phyloP scores from a whole-genome alignment of 305 asterid species.

The Fraxinus angustifolia region DNA sequence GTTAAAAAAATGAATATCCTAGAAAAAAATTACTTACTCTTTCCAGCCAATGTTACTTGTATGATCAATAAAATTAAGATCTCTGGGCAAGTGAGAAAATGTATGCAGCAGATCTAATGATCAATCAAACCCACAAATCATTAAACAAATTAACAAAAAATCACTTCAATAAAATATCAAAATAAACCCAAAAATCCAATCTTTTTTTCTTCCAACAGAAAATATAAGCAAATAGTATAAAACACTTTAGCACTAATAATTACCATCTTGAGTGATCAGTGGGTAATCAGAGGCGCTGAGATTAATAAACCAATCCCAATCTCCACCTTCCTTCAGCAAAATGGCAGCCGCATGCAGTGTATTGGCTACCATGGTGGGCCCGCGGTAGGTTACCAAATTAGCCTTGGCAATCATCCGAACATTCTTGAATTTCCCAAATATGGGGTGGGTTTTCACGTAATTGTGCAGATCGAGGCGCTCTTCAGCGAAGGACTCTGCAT shows the following conservation, averaged over 20 bases:
- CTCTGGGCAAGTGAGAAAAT: constrained; percentile 46
- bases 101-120: constrained; percentile 44
- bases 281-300: constrained; percentile 45
- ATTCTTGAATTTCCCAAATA: constrained; percentile 30
- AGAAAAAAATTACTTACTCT: constrained; percentile 33
- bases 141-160: constrained; percentile 1
- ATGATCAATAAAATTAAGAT: constrained; percentile 34
- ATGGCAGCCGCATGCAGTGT: constrained; percentile 54
- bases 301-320: constrained; percentile 33
- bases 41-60: constrained; percentile 44
- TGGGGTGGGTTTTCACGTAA: constrained; percentile 19
- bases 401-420: constrained; percentile 49
- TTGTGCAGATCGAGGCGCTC: constrained; percentile 44
- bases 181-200: neutral
- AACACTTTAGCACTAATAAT: neutral
- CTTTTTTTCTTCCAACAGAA: neutral
- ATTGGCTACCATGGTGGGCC: constrained; percentile 53
- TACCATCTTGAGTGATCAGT: constrained; percentile 50
- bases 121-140: neutral
- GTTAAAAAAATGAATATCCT: neutral
- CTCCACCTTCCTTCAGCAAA: constrained; percentile 44
- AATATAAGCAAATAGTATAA: neutral
- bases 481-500: constrained; percentile 41
- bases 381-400: constrained; percentile 47
- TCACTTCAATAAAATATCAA: neutral